Base-by-base conservation (phyloP, 768 basidiomycete genomes). In the Lactifluus echinatus region DNA sequence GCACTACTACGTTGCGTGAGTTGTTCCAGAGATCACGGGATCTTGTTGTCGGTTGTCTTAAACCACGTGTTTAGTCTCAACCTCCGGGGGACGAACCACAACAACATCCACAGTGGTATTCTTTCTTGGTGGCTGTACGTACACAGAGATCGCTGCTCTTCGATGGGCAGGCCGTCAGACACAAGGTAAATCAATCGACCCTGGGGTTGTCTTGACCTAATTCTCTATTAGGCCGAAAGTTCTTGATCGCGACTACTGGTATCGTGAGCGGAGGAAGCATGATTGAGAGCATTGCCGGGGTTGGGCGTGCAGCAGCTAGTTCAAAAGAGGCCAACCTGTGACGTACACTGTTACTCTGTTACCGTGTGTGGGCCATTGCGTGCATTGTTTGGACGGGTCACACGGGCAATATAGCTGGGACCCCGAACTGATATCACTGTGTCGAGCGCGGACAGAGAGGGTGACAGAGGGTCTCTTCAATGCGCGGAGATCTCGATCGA, bases 41-140 rank as follows among this genome's bases (percentile, higher is more conserved):
- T 21, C 11, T 47, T 40, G 19, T 15, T 8, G 31, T 49, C 40
- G 24, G 31, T 49, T 33, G 24, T 46, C 19, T 53, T 21, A 40
- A 47, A 24, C 24, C 37, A 11, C 21, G 8, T 52, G 14, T 26
- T 14, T 28, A 58, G 50, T 39, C 15, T 43, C 56, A n/a, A 24
- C 29, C 57, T 69, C 77, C 1, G 75, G 74, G 49, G 87, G 85
- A 59, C 78, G 80, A 64, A 73, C 79, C 2, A 88, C 83, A 8
- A 95, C n/a, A n/a, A n/a, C n/a, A n/a, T n/a, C 87, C 5, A 95
- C 93, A 2, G 80, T 95, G 17, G 89, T 99, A 10, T 96, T 97
- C 73, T 97, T 98, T 80, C 72, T 98, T 31, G 96, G 96, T 26
- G 96, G 95, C 4, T 93, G 93, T 69, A 99, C 96, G 12, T 96